Percentiles rank a stretch among this genome's conserved stretches.
Evolutionary conservation across 768 basidiomycete species (phyloP).

Genomic region (Boletus pseudopeckii): DNA sequence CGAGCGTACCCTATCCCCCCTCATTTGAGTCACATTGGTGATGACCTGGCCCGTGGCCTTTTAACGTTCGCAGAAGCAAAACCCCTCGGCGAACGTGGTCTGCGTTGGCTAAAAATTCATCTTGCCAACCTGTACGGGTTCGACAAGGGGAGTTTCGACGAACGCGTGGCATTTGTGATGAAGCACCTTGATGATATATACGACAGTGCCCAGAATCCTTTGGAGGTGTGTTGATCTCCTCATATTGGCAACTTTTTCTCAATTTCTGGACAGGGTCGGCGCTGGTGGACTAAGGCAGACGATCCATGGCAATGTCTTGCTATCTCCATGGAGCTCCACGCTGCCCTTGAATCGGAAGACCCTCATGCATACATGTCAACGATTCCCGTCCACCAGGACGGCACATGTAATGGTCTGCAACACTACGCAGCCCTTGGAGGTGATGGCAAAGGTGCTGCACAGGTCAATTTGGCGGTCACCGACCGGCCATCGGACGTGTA

Average conservation of each 20-base stretch:
- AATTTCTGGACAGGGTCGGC: slow-evolving; percentile 46
- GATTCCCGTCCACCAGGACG: slow-evolving; percentile 96
- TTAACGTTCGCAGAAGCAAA: slow-evolving; percentile 78
- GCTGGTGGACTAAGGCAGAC: slow-evolving; percentile 91
- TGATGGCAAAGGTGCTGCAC: slow-evolving; percentile 79
- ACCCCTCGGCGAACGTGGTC: slow-evolving; percentile 77
- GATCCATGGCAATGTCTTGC: slow-evolving; percentile 99
- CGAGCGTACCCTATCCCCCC: slow-evolving; percentile 96
- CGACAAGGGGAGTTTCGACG: slow-evolving; percentile 93
- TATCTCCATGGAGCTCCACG: slow-evolving; percentile 83
- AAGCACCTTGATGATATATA: slow-evolving; percentile 72
- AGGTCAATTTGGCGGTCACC: slow-evolving; percentile 85
- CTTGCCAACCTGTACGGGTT: slow-evolving; percentile 89
- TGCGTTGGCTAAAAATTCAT: slow-evolving; percentile 96
- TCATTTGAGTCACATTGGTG: slow-evolving; percentile 92
- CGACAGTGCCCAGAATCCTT: slow-evolving; percentile 78
- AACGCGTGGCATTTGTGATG: slow-evolving; percentile 78
- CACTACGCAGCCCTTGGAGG: slow-evolving; percentile 98
- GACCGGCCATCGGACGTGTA: slow-evolving; percentile 95
- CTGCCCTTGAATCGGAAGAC: slow-evolving; percentile 69
- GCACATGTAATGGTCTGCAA: slow-evolving; percentile 97
- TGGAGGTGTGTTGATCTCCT: slow-evolving; percentile 50
- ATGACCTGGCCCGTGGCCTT: slow-evolving; percentile 87
- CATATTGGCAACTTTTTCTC: neutral
- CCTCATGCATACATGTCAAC: slow-evolving; percentile 55